Conservation (phyloP, 1,284 basidiomycete genomes). For the Sporisorium iseilematis-ciliati region DNA sequence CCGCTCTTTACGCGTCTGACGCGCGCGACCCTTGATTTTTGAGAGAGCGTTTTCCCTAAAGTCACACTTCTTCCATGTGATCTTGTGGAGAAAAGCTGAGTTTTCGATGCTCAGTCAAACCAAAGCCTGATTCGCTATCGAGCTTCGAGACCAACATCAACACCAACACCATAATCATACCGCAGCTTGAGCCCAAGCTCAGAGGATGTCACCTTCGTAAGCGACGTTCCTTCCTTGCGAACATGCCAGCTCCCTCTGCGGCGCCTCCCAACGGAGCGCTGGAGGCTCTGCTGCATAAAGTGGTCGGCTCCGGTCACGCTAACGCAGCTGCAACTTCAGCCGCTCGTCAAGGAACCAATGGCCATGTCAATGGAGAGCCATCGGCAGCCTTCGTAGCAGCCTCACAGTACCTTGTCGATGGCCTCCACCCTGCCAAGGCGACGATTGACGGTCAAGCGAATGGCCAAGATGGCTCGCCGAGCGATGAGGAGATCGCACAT, state of each 20-base stretch:
- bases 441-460: conserved; percentile 4
- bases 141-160: background rate
- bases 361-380: conserved; percentile 4
- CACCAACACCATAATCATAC: background rate
- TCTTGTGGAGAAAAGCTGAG: conserved; percentile 28
- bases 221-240: background rate
- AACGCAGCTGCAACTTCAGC: background rate
- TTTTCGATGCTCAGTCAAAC: conserved; percentile 5
- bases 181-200: background rate
- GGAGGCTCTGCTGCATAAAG: conserved; percentile 23
- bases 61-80: conserved; percentile 18
- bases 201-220: conserved; percentile 1
- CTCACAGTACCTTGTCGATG: conserved; percentile 36
- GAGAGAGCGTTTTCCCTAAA: background rate
- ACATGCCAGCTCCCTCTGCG: conserved; percentile 17
- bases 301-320: conserved; percentile 9
- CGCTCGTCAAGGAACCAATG: background rate
- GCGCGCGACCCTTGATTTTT: conserved; percentile 4
- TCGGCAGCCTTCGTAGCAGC: conserved; percentile 34
- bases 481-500: conserved; percentile 43
- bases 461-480: conserved; percentile 11
- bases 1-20: conserved; percentile 34
- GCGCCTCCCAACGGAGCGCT: conserved; percentile 19
- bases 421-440: conserved; percentile 5
- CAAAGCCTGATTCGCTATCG: too few relatives aligned